Percentiles rank a stretch among this genome's conserved stretches.
Evolutionary conservation across 768 basidiomycete species (phyloP).

Genomic region (Boletus sensibilis): DNA sequence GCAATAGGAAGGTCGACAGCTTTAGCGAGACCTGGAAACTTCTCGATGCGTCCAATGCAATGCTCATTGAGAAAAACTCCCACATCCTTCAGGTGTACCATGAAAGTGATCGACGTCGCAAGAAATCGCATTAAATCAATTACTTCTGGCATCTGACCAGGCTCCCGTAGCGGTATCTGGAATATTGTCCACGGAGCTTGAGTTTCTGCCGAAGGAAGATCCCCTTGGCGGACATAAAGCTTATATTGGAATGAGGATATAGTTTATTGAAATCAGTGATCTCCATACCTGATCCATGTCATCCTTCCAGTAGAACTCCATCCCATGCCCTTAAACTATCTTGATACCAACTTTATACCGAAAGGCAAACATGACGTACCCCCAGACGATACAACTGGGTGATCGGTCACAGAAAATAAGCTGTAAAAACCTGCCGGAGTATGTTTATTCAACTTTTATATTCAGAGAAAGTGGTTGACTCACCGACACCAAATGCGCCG

Average conservation of each 20-base stretch:
- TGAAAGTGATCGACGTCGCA: conserved; percentile 88
- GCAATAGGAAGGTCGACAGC: conserved; percentile 51
- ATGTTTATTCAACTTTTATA: not conserved
- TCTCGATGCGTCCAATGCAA: conserved; percentile 60
- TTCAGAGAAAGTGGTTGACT: conserved; percentile 12
- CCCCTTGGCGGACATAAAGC: conserved; percentile 76
- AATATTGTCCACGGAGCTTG: conserved; percentile 43
- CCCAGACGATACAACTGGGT: conserved; percentile 74
- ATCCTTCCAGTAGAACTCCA: conserved; percentile 94
- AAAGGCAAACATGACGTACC: conserved; percentile 36
- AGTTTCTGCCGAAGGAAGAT: conserved; percentile 62
- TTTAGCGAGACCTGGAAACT: conserved; percentile 42
- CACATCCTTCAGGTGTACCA: conserved; percentile 70
- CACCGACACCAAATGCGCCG: conserved; percentile 90
- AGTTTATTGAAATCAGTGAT: not conserved
- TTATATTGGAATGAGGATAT: conserved; percentile 26
- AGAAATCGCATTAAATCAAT: conserved; percentile 89
- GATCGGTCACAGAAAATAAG: conserved; percentile 74
- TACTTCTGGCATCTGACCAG: conserved; percentile 66
- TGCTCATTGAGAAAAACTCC: conserved; percentile 77
- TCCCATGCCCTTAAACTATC: conserved; percentile 61
- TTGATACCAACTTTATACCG: conserved; percentile 10
- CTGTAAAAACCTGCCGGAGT: conserved; percentile 61
- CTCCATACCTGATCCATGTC: conserved; percentile 56
- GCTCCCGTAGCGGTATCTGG: conserved; percentile 78